Percentiles rank a stretch among this genome's conserved stretches.
These are phyloP conservation scores for Pleurotus citrinopileatus DNA, from an alignment of 768 basidiomycete genomes.

Conservation along the genomic window DNA sequence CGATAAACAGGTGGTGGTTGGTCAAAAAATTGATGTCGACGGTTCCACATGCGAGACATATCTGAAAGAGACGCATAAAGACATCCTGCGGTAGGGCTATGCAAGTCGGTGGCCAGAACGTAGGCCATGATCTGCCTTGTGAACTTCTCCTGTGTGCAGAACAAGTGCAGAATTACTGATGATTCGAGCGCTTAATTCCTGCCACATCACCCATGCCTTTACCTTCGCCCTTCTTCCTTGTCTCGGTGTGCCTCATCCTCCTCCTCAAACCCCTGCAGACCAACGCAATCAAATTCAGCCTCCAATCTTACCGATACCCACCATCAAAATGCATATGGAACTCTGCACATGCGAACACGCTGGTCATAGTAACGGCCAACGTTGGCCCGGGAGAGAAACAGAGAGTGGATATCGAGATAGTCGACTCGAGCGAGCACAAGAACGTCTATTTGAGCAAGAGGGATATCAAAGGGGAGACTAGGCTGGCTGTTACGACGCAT, in stretches of 20 bases:
- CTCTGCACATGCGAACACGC: conserved; percentile 76
- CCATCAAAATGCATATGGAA: conserved; percentile 94
- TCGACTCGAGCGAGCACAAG: conserved; percentile 80
- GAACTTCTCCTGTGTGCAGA: too few species aligned
- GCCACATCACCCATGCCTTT: conserved; percentile 8
- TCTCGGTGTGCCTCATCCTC: conserved; percentile 23
- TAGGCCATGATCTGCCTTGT: too few species aligned
- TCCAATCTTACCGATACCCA: conserved; percentile 73
- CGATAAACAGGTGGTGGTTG: too few species aligned
- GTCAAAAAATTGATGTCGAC: too few species aligned
- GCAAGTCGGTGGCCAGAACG: too few species aligned
- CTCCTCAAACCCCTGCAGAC: conserved; percentile 24
- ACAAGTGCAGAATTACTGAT: too few species aligned
- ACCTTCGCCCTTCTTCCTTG: conserved; percentile 20
- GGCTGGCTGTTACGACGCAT: conserved; percentile 93
- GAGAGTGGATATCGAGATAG: conserved; percentile 90
- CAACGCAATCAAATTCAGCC: conserved; percentile 80
- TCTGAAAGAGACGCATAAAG: too few species aligned
- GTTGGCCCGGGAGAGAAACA: conserved; percentile 74
- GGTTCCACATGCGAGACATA: too few species aligned
- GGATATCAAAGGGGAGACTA: conserved; percentile 85
- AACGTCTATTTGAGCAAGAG: conserved; percentile 92
- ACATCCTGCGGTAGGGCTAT: too few species aligned
- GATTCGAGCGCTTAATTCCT: background rate
- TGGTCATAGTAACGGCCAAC: conserved; percentile 96